These are phyloP conservation scores for Rusavskia elegans DNA, from an alignment of 495 filamentous ascomycete species.

Conservation along the genomic window DNA sequence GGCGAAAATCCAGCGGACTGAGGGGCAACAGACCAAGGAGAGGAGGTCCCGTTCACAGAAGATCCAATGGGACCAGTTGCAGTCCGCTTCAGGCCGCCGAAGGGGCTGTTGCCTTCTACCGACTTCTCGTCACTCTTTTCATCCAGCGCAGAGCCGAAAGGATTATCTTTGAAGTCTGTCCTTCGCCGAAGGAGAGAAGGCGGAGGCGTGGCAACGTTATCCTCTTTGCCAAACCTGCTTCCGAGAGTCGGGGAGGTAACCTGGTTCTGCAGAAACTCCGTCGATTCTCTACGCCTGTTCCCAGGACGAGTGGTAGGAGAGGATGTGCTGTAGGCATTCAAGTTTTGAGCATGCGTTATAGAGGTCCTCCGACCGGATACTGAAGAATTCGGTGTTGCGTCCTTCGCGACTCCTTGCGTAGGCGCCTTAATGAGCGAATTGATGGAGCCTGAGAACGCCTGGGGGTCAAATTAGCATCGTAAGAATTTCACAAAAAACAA, in stretches of 20 bases:
- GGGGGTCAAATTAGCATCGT: conserved; percentile 14
- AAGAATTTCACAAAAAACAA: background rate
- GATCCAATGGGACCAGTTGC: conserved; percentile 45
- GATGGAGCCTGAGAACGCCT: conserved; percentile 71
- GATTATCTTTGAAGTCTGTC: conserved; percentile 44
- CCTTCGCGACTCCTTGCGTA: conserved; percentile 53
- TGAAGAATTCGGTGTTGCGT: conserved; percentile 38
- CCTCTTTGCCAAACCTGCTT: conserved; percentile 39
- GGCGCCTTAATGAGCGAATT: conserved; percentile 88
- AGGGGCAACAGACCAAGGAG: conserved; percentile 53
- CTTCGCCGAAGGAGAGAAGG: conserved; percentile 57
- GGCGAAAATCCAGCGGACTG: conserved; percentile 44
- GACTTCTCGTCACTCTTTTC: conserved; percentile 24
- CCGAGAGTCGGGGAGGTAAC: conserved; percentile 35
- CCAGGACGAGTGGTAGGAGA: conserved; percentile 53
- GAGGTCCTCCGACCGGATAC: conserved; percentile 59
- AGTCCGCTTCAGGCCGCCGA: conserved; percentile 51
- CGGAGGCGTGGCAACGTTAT: conserved; percentile 41
- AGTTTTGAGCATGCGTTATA: conserved; percentile 42
- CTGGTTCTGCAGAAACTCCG: conserved; percentile 49
- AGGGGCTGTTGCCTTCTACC: conserved; percentile 31
- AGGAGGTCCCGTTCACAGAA: conserved; percentile 35
- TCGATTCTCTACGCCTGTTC: conserved; percentile 68
- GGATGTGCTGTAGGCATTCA: conserved; percentile 28
- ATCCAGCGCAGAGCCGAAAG: conserved; percentile 21